These are phyloP conservation scores for Chrysanthemum makinoi DNA, from an alignment of 129 eudicot genomes.

Conservation along the genomic window DNA sequence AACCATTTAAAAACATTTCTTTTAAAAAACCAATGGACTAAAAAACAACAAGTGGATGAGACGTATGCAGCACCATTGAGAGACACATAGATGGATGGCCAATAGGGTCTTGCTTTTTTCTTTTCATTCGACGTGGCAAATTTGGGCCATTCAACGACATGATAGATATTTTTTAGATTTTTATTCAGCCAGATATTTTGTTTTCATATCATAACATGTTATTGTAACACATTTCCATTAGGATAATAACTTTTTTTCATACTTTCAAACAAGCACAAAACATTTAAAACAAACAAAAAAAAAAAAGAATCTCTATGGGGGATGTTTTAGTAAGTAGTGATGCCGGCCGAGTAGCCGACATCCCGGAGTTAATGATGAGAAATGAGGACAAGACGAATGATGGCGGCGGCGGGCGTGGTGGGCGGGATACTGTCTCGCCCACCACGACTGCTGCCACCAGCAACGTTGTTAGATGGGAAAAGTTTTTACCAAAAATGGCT, in stretches of 20 bases:
- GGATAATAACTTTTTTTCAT: neutral
- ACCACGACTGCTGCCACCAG: constrained; percentile 6
- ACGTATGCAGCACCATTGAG: constrained; percentile 34
- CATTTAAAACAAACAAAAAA: neutral
- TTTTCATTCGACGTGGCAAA: constrained; percentile 49
- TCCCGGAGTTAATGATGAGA: constrained; percentile 27
- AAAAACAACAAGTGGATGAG: constrained; percentile 30
- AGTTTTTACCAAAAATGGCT: constrained; percentile 63
- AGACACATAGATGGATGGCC: constrained; percentile 28
- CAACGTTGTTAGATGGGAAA: constrained; percentile 65
- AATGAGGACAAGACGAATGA: constrained; percentile 32
- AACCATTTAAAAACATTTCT: neutral
- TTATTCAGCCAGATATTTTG: constrained; percentile 29
- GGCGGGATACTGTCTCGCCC: constrained; percentile 24
- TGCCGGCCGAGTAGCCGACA: constrained; percentile 6
- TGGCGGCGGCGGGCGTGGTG: constrained; percentile 18
- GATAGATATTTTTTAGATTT: constrained; percentile 31
- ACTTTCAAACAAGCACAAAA: too few species aligned
- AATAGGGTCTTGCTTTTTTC: constrained; percentile 40
- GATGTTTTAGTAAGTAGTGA: constrained; percentile 42
- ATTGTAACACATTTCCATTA: too few species aligned
- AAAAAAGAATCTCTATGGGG: constrained; percentile 37
- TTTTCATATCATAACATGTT: neutral
- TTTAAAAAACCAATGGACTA: neutral
- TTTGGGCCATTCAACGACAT: constrained; percentile 52